These are phyloP conservation scores for Podila minutissima DNA, from an alignment of 192 early-diverging fungal genomes.

Conservation along the genomic window DNA sequence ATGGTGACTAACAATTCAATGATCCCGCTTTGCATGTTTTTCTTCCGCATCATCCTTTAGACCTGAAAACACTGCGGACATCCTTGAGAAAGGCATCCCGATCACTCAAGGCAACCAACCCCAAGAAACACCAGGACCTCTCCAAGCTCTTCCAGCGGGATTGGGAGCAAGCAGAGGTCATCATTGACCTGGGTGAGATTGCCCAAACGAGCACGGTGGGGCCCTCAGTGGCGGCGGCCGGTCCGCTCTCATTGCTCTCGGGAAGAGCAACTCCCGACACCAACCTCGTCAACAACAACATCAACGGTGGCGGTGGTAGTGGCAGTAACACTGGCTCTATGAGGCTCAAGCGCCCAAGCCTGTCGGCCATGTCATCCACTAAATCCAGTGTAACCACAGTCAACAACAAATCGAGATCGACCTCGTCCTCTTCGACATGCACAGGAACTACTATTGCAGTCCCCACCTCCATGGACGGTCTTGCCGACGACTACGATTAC, in stretches of 20 bases:
- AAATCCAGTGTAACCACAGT: not conserved
- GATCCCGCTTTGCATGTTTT: not conserved
- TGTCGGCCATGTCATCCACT: not conserved
- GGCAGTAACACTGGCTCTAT: not conserved
- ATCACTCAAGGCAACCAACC: slow-evolving; percentile 30
- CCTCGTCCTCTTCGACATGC: not conserved
- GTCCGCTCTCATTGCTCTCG: slow-evolving; percentile 35
- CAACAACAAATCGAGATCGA: not conserved
- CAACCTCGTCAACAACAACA: not conserved
- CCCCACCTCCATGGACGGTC: not conserved
- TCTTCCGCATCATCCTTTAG: slow-evolving; percentile 1
- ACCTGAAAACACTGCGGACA: slow-evolving; percentile 35
- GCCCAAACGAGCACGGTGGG: slow-evolving; percentile 35
- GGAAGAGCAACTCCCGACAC: slow-evolving; percentile 5
- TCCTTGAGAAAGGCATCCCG: slow-evolving; percentile 30
- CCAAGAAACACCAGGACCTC: slow-evolving; percentile 50
- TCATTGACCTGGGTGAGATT: slow-evolving; percentile 54
- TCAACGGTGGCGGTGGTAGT: not conserved
- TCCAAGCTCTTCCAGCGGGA: slow-evolving; percentile 46
- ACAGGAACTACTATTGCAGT: not conserved
- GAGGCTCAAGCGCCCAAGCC: not conserved
- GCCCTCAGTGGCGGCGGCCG: slow-evolving; percentile 22
- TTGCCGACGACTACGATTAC: not conserved
- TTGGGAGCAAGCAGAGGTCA: slow-evolving; percentile 57
- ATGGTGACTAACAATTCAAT: not conserved